phyloP scores from a whole-genome alignment of 306 rosid species.

The Castanea sativa region DNA sequence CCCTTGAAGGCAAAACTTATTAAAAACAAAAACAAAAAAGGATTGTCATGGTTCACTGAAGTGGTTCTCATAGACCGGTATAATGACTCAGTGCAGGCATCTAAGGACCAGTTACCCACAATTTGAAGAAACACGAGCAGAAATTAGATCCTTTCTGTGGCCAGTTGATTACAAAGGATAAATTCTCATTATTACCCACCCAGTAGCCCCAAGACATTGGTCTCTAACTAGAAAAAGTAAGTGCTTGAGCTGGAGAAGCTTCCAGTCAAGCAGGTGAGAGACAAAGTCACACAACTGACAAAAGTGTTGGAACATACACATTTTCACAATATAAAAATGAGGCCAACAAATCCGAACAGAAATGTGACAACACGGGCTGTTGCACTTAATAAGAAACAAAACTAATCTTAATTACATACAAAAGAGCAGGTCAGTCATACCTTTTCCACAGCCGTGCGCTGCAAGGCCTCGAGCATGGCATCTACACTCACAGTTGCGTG shows the following conservation, averaged over 20 bases:
- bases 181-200: neutral
- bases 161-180: neutral
- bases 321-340: neutral
- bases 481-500: constrained; percentile 86
- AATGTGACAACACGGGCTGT: neutral
- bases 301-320: neutral
- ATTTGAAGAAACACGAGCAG: neutral
- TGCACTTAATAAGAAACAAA: too few relatives aligned
- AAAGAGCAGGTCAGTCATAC: constrained; percentile 19
- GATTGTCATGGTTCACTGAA: too few relatives aligned
- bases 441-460: constrained; percentile 52
- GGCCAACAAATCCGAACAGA: neutral
- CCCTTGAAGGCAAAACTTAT: too few relatives aligned
- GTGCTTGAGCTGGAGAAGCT: too few relatives aligned
- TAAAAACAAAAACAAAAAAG: too few relatives aligned
- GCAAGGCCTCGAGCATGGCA: constrained; percentile 84
- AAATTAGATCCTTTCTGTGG: too few relatives aligned
- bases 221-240: too few relatives aligned
- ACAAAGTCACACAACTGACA: neutral
- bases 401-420: too few relatives aligned
- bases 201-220: too few relatives aligned
- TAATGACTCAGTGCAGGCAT: neutral
- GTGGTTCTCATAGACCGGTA: neutral
- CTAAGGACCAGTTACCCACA: neutral
- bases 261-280: too few relatives aligned